Evolutionary conservation across 169 alveolate species (phyloP), one percentile per base, ranked within the genome.

Genomic region (Plasmodium fragile): DNA sequence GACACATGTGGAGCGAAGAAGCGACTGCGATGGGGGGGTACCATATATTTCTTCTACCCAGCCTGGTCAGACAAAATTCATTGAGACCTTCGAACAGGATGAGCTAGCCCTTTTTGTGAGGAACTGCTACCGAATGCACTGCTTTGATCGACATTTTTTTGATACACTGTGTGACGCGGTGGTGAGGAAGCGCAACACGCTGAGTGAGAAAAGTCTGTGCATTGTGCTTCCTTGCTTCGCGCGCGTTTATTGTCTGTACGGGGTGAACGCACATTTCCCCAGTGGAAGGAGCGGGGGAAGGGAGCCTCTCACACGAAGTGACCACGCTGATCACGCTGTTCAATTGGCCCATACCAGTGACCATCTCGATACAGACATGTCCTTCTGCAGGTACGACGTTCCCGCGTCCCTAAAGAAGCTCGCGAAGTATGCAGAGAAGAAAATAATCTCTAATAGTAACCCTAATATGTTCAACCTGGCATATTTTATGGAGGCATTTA

Each of bases 91-190:
- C 55, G 65, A 65, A 22, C 71, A 45, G n/a, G 75, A 79, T 4
- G 81, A 91, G 30, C 59, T 91, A 80, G 81, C 92, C 16, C 52
- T 69, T 36, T 91, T 91, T 53, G 45, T 81, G 25, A 91, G 92
- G 53, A 91, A 71, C 59, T 91, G 94, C 34, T 91, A 91, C 59
- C 45, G 94, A 55, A 80, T 91, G 94, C 94, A 91, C 55, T 91
- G 94, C 25, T 91, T 91, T 70, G 94, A 91, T 59, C 70, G 32
- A 49, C 13, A 11, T n/a, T 91, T 91, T 70, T 91, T 91, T 81
- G 92, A 91, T 73, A 69, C 82, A 41, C 39, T 91, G 53, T 91
- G 94, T 36, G 92, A 91, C 11, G 18, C n/a, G 49, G 39, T 59
- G 18, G 25, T 41, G 32, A 91, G 73, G 73, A 79, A 55, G 82